These are phyloP conservation scores for Fusarium coicis DNA, from an alignment of 2,329 filamentous ascomycete genomes.

Conservation along the genomic window DNA sequence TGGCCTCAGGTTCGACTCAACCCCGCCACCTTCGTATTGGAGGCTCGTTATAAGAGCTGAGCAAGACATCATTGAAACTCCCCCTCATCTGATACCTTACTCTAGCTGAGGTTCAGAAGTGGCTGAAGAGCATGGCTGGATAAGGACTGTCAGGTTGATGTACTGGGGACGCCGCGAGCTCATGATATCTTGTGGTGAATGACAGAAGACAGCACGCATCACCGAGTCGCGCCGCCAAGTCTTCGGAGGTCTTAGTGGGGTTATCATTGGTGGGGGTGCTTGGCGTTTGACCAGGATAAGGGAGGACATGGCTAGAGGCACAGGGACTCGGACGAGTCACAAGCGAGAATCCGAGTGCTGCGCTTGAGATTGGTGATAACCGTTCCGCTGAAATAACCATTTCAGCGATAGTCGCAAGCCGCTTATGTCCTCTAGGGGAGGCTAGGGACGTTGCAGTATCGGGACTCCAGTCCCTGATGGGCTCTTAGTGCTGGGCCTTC, in stretches of 20 bases:
- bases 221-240: conserved; percentile 37
- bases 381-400: conserved; percentile 33
- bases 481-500: conserved; percentile 35
- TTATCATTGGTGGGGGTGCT: conserved; percentile 41
- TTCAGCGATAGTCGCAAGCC: conserved; percentile 34
- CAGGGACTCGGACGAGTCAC: conserved; percentile 37
- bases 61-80: conserved; percentile 15
- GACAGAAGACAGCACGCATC: conserved; percentile 27
- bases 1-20: conserved; percentile 16
- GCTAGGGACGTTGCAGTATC: conserved; percentile 25
- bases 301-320: conserved; percentile 26
- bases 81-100: not conserved
- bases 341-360: conserved; percentile 41
- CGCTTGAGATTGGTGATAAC: conserved; percentile 45
- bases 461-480: conserved; percentile 28
- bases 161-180: conserved; percentile 4
- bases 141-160: not conserved
- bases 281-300: conserved; percentile 38
- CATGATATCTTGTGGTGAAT: conserved; percentile 8
- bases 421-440: conserved; percentile 32
- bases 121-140: not conserved
- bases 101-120: not conserved
- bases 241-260: conserved; percentile 42
- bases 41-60: conserved; percentile 15
- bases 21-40: conserved; percentile 27